Conservation (phyloP, 495 filamentous ascomycete species). For the Astrothelium macrocarpum region DNA sequence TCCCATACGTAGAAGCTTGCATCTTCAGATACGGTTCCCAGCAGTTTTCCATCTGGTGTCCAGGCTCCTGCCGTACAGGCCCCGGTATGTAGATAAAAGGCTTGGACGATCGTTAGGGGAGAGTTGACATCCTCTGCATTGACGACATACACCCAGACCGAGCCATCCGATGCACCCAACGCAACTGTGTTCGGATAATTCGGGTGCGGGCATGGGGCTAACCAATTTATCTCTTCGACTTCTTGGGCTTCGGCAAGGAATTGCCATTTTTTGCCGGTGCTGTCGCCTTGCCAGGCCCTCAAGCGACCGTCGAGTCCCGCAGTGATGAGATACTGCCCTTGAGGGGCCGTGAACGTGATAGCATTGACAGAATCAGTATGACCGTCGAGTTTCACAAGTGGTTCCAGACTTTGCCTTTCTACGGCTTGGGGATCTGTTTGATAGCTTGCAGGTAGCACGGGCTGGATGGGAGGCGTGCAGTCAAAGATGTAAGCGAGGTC, state of each 20-base stretch:
- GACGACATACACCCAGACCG: slow-evolving; percentile 87
- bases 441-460: slow-evolving; percentile 65
- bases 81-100: slow-evolving; percentile 80
- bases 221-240: slow-evolving; percentile 91
- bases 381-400: slow-evolving; percentile 62
- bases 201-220: slow-evolving; percentile 61
- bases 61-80: slow-evolving; percentile 85
- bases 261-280: slow-evolving; percentile 42
- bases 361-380: slow-evolving; percentile 89
- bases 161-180: slow-evolving; percentile 83
- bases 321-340: slow-evolving; percentile 74
- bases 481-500: slow-evolving; percentile 80
- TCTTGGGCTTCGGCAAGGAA: slow-evolving; percentile 68
- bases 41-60: slow-evolving; percentile 76
- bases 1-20: slow-evolving; percentile 86
- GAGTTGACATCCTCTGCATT: slow-evolving; percentile 51
- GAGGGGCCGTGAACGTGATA: slow-evolving; percentile 70
- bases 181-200: slow-evolving; percentile 73
- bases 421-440: slow-evolving; percentile 51
- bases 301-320: slow-evolving; percentile 74
- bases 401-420: slow-evolving; percentile 49
- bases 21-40: slow-evolving; percentile 87
- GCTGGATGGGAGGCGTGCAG: slow-evolving; percentile 49
- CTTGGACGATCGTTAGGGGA: slow-evolving; percentile 71
- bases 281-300: slow-evolving; percentile 26